Percentiles rank a stretch among this genome's conserved stretches.
phyloP scores from a whole-genome alignment of 2,329 filamentous ascomycete species.

The Keithomyces neogunnii region DNA sequence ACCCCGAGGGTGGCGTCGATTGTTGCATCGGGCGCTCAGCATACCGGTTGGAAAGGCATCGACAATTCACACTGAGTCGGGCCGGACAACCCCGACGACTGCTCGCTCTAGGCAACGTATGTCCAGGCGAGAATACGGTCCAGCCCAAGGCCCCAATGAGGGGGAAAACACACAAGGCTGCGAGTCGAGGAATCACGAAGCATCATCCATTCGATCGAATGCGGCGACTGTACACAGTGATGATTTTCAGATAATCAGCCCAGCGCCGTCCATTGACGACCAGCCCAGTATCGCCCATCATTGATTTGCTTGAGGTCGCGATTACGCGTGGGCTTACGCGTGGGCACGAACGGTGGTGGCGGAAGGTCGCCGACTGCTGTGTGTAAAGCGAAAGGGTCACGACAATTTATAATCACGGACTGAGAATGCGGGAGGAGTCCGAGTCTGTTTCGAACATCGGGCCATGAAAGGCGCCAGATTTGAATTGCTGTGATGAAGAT shows the following conservation, averaged over 20 bases:
- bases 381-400: too few relatives aligned
- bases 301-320: not conserved
- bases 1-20: constrained; percentile 17
- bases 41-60: constrained; percentile 25
- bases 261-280: not conserved
- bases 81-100: constrained; percentile 7
- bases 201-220: constrained; percentile 17
- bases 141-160: not conserved
- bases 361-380: too few relatives aligned
- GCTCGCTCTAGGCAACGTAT: not conserved
- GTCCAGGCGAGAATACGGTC: not conserved
- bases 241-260: constrained; percentile 18
- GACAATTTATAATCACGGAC: too few relatives aligned
- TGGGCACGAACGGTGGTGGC: too few relatives aligned
- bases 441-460: too few relatives aligned
- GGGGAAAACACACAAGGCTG: not conserved
- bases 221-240: constrained; percentile 28
- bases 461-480: too few relatives aligned
- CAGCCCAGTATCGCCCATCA: not conserved
- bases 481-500: too few relatives aligned
- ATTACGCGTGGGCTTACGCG: too few relatives aligned
- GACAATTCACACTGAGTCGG: constrained; percentile 23
- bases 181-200: not conserved
- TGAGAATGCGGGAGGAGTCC: too few relatives aligned
- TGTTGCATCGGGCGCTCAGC: constrained; percentile 17